These are phyloP conservation scores for Calonectria fujianensis DNA, from an alignment of 2,329 filamentous ascomycete species.

Conservation along the genomic window DNA sequence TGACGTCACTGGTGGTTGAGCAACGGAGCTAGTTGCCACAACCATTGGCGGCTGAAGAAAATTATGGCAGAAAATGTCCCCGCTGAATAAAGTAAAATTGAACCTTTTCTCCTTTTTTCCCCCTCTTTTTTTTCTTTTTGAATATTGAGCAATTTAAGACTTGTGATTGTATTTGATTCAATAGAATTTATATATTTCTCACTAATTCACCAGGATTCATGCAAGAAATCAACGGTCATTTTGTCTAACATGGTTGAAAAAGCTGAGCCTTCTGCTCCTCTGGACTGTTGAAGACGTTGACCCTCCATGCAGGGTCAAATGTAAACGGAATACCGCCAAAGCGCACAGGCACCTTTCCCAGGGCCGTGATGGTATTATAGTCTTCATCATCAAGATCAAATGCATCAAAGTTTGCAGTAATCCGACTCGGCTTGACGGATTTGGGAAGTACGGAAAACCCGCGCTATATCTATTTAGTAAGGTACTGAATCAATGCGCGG, in stretches of 20 bases:
- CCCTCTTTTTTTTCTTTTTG: too few relatives aligned
- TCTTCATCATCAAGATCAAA: conserved; percentile 16
- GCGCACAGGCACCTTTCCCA: neutral
- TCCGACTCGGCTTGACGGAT: conserved; percentile 1
- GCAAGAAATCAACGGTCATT: too few relatives aligned
- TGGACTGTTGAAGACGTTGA: conserved; percentile 14
- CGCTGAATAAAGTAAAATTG: too few relatives aligned
- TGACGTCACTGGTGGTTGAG: too few relatives aligned
- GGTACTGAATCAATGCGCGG: neutral
- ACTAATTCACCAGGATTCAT: too few relatives aligned
- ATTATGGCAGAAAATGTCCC: too few relatives aligned
- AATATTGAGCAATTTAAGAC: too few relatives aligned
- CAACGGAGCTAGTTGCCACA: too few relatives aligned
- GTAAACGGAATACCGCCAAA: conserved; percentile 14
- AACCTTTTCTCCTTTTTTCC: too few relatives aligned
- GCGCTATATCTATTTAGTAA: neutral
- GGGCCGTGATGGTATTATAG: neutral
- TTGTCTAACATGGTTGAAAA: neutral
- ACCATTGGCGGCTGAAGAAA: too few relatives aligned
- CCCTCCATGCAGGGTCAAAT: conserved; percentile 2
- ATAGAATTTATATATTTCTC: too few relatives aligned
- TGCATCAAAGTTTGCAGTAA: conserved; percentile 9
- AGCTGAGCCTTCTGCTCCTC: conserved; percentile 32
- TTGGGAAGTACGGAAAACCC: conserved; percentile 12
- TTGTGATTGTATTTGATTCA: too few relatives aligned